Evolutionary conservation across 140 eudicot species (phyloP), one percentile per base, ranked within the genome.

Genomic region (Bidens hawaiensis): DNA sequence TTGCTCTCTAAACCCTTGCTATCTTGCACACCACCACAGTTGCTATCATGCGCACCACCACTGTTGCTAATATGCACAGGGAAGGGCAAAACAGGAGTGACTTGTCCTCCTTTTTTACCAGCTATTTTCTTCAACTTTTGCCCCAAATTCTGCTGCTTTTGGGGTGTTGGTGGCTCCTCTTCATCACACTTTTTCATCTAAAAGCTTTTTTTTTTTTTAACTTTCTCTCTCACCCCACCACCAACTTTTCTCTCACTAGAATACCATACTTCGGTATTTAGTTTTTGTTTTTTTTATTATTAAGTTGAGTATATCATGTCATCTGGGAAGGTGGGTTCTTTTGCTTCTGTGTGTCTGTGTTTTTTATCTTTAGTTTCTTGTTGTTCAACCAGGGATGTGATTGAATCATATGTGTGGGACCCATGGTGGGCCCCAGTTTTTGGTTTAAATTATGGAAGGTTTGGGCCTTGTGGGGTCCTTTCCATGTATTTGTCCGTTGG

Each of bases 91-190:
- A 81, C 81, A 68, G 93, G 96, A 28, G 96, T 88, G 50, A 51
- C 23, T 2, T 80, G 90, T 46, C 87, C 96, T 48, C 90, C 94
- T 80, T 77, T 82, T 88, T 81, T 79, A 53, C 84, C 86, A 53
- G 69, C 47, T 25, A 60, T 67, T 69, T 65, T 78, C 75, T 70
- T 73, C 84, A 81, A 77, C 79, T 88, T 84, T 84, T 79, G 82
- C 83, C 87, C 87, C 51, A 84, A 77, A 57, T 71, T 79, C 55
- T 65, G 89, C 48, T 74, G 64, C 82, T 82, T 88, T 84, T 71
- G 78, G 47, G 80, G 82, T 81, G 72, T 27, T 65, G 62, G 78
- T 15, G 46, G 55, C 73, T 73, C 33, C 59, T 55, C 70, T 79
- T 68, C 84, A 64, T 79, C 60, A 67, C 88, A 75, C 82, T 78